phyloP scores from a whole-genome alignment of 352 stramenopile genomes.

The Phytophthora uliginosa region DNA sequence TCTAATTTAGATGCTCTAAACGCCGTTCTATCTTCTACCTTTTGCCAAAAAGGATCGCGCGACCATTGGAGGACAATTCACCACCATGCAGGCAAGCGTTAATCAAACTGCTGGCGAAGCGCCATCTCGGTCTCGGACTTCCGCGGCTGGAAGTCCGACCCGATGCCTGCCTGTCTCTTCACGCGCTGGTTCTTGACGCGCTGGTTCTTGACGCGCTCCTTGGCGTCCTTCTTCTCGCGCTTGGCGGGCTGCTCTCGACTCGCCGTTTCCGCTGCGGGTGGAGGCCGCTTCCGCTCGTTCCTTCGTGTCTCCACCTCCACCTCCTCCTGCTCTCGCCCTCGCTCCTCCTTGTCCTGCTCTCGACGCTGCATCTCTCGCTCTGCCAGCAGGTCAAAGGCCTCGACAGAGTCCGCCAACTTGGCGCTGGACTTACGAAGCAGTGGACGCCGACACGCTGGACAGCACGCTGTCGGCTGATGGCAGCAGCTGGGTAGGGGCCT shows the following conservation, averaged over 20 bases:
- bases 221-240: conserved; percentile 58
- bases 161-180: conserved; percentile 82
- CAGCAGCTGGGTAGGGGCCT: conserved; percentile 20
- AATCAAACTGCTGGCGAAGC: conserved; percentile 84
- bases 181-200: conserved; percentile 77
- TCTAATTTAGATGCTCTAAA: no score
- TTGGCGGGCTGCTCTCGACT: conserved; percentile 15
- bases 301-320: background rate
- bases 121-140: conserved; percentile 87
- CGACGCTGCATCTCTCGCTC: conserved; percentile 28
- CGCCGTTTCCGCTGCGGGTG: background rate
- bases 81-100: background rate
- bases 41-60: no score
- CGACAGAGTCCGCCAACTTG: conserved; percentile 19
- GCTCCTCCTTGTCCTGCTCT: conserved; percentile 20
- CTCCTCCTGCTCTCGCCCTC: background rate
- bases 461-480: conserved; percentile 60
- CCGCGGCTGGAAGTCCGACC: conserved; percentile 84
- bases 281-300: conserved; percentile 29
- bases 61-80: no score
- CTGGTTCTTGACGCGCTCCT: conserved; percentile 84
- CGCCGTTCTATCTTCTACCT: no score
- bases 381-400: conserved; percentile 46
- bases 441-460: conserved; percentile 38
- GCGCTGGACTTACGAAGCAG: conserved; percentile 42